Base-by-base conservation (phyloP, 2,329 filamentous ascomycete species). In the Nemania sp. region DNA sequence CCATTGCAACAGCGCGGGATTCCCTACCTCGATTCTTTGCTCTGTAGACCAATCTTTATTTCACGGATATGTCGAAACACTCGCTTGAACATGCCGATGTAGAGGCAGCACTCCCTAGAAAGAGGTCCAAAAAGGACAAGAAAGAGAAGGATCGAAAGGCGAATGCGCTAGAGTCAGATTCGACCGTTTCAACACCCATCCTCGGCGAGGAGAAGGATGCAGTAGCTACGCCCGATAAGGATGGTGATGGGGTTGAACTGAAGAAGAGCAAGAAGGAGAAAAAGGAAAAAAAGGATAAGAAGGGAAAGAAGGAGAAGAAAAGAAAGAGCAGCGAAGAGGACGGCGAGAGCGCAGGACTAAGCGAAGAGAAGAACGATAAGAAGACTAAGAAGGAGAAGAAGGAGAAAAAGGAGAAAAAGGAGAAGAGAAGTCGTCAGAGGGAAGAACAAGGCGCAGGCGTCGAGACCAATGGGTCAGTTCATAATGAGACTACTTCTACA, bases 121-220 rank as follows among this genome's bases (percentile, higher is more conserved):
- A 83, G 74, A 82, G 82, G 75, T 79, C 80, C 24, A 80, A 82
- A 74, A 80, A 81, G 72, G 75, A 77, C 26, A 79, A 79, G 73
- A 78, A 77, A 65, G 75, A 79, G 27, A 77, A 75, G 52, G 71
- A 74, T 49, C 75, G 73, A 59, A 75, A 77, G 64, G 73, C 76
- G 59, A 77, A 78, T 67, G 67, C 73, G 55, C 71, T 70, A 27
- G 70, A 76, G 29, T 65, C 70, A 20, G 71, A 73, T 13, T 62
- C 67, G 3, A 71, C 51, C 35, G 27, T 32, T 22, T 56, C 71
- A 54, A 73, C 49, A 53, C 68, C 64, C 51, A 65, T 63, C 24
- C 45, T 69, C 18, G 70, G 45, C 49, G 75, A 78, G 10, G 70
- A 72, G 8, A 62, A 77, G 7, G 70, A 73, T 13, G 67, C 70